Evolutionary conservation across 495 filamentous ascomycete species (phyloP).

Genomic region (Hyaloscypha finlandica): DNA sequence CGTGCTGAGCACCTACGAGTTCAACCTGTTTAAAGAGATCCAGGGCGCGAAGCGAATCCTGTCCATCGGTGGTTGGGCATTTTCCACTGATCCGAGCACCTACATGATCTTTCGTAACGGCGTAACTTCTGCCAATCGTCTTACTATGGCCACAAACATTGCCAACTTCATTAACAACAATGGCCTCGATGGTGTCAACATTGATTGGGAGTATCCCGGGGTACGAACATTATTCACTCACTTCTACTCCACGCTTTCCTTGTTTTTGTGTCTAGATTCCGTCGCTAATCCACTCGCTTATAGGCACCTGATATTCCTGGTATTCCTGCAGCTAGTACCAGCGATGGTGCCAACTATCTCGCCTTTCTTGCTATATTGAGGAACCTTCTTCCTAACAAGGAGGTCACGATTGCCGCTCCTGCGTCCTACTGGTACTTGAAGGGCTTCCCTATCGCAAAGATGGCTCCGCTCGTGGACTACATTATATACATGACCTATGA

Average conservation of each 20-base stretch:
- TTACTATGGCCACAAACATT: slow-evolving; percentile 39
- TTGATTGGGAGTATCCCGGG: slow-evolving; percentile 34
- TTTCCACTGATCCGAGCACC: slow-evolving; percentile 39
- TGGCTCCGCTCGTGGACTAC: too few relatives aligned
- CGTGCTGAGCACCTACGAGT: slow-evolving; percentile 26
- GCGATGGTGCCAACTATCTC: slow-evolving; percentile 39
- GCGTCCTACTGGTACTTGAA: too few relatives aligned
- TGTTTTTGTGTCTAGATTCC: too few relatives aligned
- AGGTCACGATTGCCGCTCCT: too few relatives aligned
- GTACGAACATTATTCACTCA: background rate
- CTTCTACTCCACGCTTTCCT: background rate
- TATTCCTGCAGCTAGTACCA: slow-evolving; percentile 33
- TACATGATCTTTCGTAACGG: slow-evolving; percentile 44
- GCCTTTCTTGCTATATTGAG: slow-evolving; percentile 15
- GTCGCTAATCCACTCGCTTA: background rate
- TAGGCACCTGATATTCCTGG: slow-evolving; percentile 41
- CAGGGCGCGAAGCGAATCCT: slow-evolving; percentile 40
- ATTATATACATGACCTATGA: too few relatives aligned
- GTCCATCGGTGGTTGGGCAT: slow-evolving; percentile 52
- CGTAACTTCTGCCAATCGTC: slow-evolving; percentile 38
- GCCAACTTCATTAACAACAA: slow-evolving; percentile 30
- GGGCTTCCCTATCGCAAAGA: too few relatives aligned
- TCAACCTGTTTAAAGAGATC: slow-evolving; percentile 31
- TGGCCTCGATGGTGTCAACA: slow-evolving; percentile 35
- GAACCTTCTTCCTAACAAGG: background rate